Conservation (phyloP, 305 asterid genomes). For the Fraxinus ornus region DNA sequence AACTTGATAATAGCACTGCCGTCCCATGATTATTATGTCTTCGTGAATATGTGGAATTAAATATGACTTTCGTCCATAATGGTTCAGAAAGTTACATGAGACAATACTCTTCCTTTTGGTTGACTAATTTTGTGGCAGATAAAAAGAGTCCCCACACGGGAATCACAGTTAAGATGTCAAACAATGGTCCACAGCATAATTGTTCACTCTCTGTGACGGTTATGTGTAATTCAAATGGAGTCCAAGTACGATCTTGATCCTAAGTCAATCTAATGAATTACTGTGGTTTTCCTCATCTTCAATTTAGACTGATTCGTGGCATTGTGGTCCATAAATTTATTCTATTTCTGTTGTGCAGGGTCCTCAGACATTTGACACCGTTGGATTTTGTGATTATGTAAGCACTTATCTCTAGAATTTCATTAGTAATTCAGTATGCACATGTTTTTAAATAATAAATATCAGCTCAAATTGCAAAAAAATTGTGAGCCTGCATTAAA, state of each 20-base stretch:
- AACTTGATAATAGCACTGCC: not conserved
- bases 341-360: conserved; percentile 50
- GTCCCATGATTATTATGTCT: not conserved
- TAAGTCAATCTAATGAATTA: not conserved
- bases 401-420: conserved; percentile 38
- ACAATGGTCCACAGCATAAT: conserved; percentile 44
- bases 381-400: conserved; percentile 77
- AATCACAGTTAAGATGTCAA: conserved; percentile 63
- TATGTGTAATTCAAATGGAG: conserved; percentile 63
- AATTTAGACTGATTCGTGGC: conserved; percentile 17
- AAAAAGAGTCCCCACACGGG: conserved; percentile 62
- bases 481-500: not conserved
- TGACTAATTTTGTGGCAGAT: conserved; percentile 51
- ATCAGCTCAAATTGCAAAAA: not conserved
- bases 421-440: conserved; percentile 3
- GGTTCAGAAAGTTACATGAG: not conserved
- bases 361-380: conserved; percentile 55
- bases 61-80: not conserved
- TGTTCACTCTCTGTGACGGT: conserved; percentile 79
- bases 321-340: conserved; percentile 5
- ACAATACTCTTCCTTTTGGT: conserved; percentile 7
- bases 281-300: conserved; percentile 15
- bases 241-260: conserved; percentile 46
- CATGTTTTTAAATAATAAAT: not conserved
- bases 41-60: not conserved